Conservation (phyloP, 441 rosid genomes). For the Euphorbia corollata region DNA sequence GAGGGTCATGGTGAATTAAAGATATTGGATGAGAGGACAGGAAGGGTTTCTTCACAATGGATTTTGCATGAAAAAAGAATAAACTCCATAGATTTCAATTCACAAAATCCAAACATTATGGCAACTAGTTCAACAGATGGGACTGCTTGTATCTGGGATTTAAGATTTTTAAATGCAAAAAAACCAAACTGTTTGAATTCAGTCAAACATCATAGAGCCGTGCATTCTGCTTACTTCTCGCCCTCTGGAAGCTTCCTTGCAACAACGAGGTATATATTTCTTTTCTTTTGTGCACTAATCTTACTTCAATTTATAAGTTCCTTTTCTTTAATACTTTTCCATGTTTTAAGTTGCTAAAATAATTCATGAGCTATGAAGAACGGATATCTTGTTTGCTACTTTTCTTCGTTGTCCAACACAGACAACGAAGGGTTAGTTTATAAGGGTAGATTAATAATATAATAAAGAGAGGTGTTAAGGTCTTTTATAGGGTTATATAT, state of each 20-base stretch:
- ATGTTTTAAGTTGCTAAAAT: not conserved
- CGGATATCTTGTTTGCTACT: too few relatives aligned
- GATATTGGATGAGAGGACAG: conserved; percentile 54
- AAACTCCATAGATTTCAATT: conserved; percentile 66
- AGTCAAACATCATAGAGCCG: conserved; percentile 44
- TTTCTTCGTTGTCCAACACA: too few relatives aligned
- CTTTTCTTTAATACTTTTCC: not conserved
- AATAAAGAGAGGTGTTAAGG: too few relatives aligned
- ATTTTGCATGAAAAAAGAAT: conserved; percentile 57
- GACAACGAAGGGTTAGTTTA: too few relatives aligned
- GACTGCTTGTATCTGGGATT: conserved; percentile 75
- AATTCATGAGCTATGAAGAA: not conserved
- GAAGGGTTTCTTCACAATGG: conserved; percentile 43
- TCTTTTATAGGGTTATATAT: too few relatives aligned
- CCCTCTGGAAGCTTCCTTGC: conserved; percentile 68
- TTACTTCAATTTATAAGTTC: not conserved
- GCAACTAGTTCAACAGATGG: conserved; percentile 72
- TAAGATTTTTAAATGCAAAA: conserved; percentile 39
- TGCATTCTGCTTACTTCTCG: conserved; percentile 80
- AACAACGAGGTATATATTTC: conserved; percentile 53
- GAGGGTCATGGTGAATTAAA: conserved; percentile 52
- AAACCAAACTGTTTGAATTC: conserved; percentile 33
- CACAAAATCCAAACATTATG: conserved; percentile 51
- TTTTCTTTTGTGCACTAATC: not conserved
- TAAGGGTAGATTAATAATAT: too few relatives aligned